phyloP scores from a whole-genome alignment of 768 basidiomycete genomes.

The Chalciporus pseudorubinellus region DNA sequence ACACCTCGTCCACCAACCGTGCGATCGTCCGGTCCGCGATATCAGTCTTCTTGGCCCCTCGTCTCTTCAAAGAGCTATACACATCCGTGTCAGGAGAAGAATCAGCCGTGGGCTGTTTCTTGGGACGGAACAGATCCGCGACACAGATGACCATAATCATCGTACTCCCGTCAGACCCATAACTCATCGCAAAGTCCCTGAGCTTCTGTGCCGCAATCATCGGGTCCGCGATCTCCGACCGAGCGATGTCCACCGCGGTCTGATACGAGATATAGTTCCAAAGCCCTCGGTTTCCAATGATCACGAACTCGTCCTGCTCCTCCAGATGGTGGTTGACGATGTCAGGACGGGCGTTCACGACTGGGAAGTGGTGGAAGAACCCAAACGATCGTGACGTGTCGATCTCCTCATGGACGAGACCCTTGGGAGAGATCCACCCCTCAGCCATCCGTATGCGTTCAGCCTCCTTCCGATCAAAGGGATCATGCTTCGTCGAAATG shows the following conservation, averaged over 20 bases:
- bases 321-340: conserved; percentile 66
- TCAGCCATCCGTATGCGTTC: conserved; percentile 87
- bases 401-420: conserved; percentile 87
- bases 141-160: conserved; percentile 98
- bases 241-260: conserved; percentile 94
- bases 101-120: conserved; percentile 38
- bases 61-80: conserved; percentile 29
- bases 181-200: conserved; percentile 94
- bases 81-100: conserved; percentile 39
- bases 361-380: conserved; percentile 83
- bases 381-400: conserved; percentile 94
- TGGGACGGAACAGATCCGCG: conserved; percentile 68
- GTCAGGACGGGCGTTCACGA: conserved; percentile 87
- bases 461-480: conserved; percentile 83
- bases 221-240: conserved; percentile 62
- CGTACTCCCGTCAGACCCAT: conserved; percentile 87
- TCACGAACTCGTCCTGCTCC: conserved; percentile 92
- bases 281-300: conserved; percentile 87
- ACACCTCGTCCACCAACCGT: conserved; percentile 73
- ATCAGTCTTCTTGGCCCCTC: conserved; percentile 44
- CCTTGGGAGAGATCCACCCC: conserved; percentile 91
- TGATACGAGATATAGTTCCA: conserved; percentile 96
- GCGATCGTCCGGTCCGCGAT: conserved; percentile 56
- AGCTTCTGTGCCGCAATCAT: conserved; percentile 96
- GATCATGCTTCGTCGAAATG: conserved; percentile 82